phyloP scores from a whole-genome alignment of 306 rosid species.

The Lathyrus tuberosus region DNA sequence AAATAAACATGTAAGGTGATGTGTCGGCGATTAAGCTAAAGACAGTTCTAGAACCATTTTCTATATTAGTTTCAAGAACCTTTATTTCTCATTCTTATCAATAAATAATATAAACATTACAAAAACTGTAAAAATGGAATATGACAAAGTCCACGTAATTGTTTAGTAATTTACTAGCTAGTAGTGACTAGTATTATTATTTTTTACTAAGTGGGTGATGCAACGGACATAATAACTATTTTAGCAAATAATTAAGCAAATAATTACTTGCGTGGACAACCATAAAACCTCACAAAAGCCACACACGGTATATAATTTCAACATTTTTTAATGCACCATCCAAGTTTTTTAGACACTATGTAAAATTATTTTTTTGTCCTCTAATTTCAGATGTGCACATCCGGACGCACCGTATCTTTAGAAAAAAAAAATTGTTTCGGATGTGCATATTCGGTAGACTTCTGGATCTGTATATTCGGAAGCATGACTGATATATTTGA shows the following conservation, averaged over 20 bases:
- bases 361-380: too few species aligned
- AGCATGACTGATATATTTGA: too few species aligned
- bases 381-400: too few species aligned
- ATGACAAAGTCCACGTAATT: background rate
- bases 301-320: background rate
- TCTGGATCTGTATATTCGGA: too few species aligned
- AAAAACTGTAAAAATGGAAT: background rate
- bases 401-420: too few species aligned
- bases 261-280: background rate
- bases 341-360: too few species aligned
- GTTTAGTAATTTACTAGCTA: background rate
- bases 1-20: background rate
- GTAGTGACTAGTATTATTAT: background rate
- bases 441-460: too few species aligned
- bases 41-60: background rate
- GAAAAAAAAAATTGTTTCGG: too few species aligned
- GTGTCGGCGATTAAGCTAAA: background rate
- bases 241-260: background rate
- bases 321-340: too few species aligned
- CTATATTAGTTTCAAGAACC: background rate
- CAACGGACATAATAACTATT: background rate
- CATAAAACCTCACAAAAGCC: background rate
- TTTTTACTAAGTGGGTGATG: background rate
- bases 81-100: background rate
- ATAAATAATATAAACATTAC: background rate